Evolutionary conservation across 768 basidiomycete species (phyloP).

Genomic region (Pulveroboletus sp.): DNA sequence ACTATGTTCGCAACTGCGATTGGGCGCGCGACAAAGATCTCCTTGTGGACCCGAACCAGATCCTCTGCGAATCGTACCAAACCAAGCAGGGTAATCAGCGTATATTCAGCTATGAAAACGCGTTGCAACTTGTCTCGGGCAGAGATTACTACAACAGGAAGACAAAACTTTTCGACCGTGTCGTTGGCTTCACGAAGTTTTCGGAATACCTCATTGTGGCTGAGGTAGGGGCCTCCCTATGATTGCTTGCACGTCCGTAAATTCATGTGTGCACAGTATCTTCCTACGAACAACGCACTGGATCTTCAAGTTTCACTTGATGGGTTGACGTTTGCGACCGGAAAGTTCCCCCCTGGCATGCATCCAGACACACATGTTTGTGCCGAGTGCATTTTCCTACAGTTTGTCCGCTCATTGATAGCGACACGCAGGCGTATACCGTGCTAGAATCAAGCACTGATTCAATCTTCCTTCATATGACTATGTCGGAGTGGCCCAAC

Average conservation of each 20-base stretch:
- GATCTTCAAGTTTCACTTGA: slow-evolving; percentile 92
- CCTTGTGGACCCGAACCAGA: slow-evolving; percentile 78
- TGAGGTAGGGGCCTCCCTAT: slow-evolving; percentile 50
- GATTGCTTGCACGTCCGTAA: slow-evolving; percentile 20
- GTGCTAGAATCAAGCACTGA: slow-evolving; percentile 92
- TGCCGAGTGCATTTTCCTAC: slow-evolving; percentile 1
- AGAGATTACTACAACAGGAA: slow-evolving; percentile 65
- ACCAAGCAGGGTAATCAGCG: slow-evolving; percentile 80
- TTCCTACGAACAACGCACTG: slow-evolving; percentile 53
- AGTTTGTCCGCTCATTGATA: not conserved
- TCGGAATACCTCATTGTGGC: slow-evolving; percentile 96
- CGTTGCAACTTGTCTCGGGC: slow-evolving; percentile 78
- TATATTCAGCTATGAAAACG: slow-evolving; percentile 50
- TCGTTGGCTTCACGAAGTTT: slow-evolving; percentile 96
- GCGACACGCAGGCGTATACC: slow-evolving; percentile 68
- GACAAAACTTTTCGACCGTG: slow-evolving; percentile 75
- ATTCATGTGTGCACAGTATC: slow-evolving; percentile 37
- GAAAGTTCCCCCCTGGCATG: slow-evolving; percentile 88
- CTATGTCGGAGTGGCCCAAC: slow-evolving; percentile 70
- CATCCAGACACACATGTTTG: slow-evolving; percentile 84
- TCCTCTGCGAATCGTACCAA: slow-evolving; percentile 86
- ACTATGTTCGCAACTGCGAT: slow-evolving; percentile 85
- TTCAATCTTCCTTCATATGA: slow-evolving; percentile 93
- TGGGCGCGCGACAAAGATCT: slow-evolving; percentile 85
- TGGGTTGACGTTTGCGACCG: slow-evolving; percentile 78